These are phyloP conservation scores for Kwoniella bestiolae DNA, from an alignment of 768 basidiomycete genomes.

Conservation along the genomic window DNA sequence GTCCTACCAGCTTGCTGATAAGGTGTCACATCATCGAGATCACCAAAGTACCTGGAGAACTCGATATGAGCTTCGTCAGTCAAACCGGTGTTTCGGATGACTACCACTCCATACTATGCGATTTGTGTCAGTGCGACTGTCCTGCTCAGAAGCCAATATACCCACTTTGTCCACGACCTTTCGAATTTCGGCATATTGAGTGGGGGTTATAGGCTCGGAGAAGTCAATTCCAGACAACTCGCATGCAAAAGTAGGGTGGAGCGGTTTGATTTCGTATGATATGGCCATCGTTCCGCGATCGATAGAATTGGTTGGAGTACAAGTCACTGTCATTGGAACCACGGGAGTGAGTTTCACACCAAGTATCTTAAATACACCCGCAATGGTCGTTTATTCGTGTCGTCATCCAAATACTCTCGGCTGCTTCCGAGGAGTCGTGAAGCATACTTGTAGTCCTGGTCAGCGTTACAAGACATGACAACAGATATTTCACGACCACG, in stretches of 20 bases:
- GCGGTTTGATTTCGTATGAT: conserved; percentile 26
- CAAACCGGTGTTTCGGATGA: conserved; percentile 54
- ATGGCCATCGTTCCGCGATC: too few species aligned
- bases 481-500: too few species aligned
- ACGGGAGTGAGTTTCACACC: too few species aligned
- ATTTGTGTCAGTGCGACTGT: conserved; percentile 1
- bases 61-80: conserved; percentile 47
- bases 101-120: conserved; percentile 46
- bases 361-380: too few species aligned
- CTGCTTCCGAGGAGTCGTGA: too few species aligned
- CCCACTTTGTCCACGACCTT: conserved; percentile 5
- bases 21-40: conserved; percentile 34
- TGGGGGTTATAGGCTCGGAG: conserved; percentile 40
- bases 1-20: conserved; percentile 41
- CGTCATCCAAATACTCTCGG: too few species aligned
- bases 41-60: conserved; percentile 43
- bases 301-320: too few species aligned
- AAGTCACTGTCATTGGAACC: too few species aligned
- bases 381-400: too few species aligned
- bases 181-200: conserved; percentile 30
- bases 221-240: conserved; percentile 51
- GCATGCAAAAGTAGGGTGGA: conserved; percentile 50
- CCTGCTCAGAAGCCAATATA: background rate
- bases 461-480: too few species aligned
- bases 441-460: too few species aligned